These are phyloP conservation scores for Nannochloris sp. DNA, from an alignment of 139 green algal species.

Conservation along the genomic window DNA sequence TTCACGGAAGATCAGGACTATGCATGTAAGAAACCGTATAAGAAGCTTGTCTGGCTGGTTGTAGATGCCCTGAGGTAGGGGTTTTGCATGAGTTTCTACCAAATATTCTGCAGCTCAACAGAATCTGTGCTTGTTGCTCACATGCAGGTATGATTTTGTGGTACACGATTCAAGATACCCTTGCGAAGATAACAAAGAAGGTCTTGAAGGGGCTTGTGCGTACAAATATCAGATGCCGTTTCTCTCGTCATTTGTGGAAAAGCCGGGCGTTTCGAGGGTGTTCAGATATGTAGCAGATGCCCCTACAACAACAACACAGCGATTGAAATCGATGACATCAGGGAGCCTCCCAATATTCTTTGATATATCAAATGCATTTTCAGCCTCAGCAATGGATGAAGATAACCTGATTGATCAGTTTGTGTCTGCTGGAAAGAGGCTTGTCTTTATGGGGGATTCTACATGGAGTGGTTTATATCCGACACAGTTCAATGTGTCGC, in stretches of 20 bases:
- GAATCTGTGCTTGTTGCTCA: too few relatives aligned
- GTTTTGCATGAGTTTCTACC: too few relatives aligned
- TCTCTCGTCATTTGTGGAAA: constrained; percentile 6
- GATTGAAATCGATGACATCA: constrained; percentile 70
- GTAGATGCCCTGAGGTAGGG: constrained; percentile 70
- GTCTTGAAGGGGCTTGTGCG: not conserved
- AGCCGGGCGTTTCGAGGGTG: not conserved
- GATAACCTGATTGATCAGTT: constrained; percentile 90
- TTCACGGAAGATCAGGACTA: not conserved
- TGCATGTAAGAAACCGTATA: constrained; percentile 15
- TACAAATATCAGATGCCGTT: constrained; percentile 28
- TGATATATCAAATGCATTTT: constrained; percentile 81
- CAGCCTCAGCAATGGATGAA: constrained; percentile 58
- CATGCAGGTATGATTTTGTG: constrained; percentile 28
- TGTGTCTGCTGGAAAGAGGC: constrained; percentile 21
- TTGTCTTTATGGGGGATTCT: constrained; percentile 80
- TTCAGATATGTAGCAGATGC: constrained; percentile 77
- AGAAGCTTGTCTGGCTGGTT: constrained; percentile 55
- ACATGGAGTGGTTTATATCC: constrained; percentile 85
- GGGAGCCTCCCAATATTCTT: constrained; percentile 91
- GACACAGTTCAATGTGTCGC: constrained; percentile 33
- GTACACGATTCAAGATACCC: constrained; percentile 20
- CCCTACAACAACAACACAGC: constrained; percentile 85
- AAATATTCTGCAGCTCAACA: too few relatives aligned
- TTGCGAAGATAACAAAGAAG: constrained; percentile 1